Evolutionary conservation across 2,329 filamentous ascomycete species (phyloP).

Genomic region (Monilinia polystroma): DNA sequence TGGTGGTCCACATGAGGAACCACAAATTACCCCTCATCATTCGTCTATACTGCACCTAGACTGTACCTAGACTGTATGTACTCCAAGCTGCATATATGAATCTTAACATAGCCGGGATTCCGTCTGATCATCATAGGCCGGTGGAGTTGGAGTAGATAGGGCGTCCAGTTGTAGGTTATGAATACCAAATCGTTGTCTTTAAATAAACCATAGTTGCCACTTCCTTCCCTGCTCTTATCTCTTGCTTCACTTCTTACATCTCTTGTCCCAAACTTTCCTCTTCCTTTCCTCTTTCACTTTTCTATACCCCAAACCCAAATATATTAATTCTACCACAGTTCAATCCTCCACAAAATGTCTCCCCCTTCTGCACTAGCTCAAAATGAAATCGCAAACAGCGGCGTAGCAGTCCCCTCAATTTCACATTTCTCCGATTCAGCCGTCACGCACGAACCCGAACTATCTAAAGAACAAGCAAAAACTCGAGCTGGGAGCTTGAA

Average conservation of each 20-base stretch:
- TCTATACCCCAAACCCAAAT: not conserved
- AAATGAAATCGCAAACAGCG: not conserved
- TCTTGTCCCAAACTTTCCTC: not conserved
- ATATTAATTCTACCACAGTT: not conserved
- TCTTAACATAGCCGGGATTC: not conserved
- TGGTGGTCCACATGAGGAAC: no score
- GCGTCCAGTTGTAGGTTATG: not conserved
- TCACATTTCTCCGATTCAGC: not conserved
- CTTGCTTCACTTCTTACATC: not conserved
- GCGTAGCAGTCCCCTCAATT: not conserved
- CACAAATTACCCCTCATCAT: conserved; percentile 5
- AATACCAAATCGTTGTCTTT: not conserved
- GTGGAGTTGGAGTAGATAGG: not conserved
- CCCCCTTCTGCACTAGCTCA: not conserved
- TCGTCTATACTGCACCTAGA: no score
- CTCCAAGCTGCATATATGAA: not conserved
- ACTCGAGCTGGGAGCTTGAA: conserved; percentile 17
- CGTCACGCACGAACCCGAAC: conserved; percentile 30
- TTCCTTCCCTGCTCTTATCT: not conserved
- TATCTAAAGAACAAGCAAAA: conserved; percentile 27
- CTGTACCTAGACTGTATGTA: not conserved
- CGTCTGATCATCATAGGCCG: not conserved
- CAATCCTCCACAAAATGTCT: not conserved
- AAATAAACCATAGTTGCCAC: not conserved
- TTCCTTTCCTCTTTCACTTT: no score